Conservation (phyloP, 2,329 filamentous ascomycete species). For the Sporothrix dimorphospora region DNA sequence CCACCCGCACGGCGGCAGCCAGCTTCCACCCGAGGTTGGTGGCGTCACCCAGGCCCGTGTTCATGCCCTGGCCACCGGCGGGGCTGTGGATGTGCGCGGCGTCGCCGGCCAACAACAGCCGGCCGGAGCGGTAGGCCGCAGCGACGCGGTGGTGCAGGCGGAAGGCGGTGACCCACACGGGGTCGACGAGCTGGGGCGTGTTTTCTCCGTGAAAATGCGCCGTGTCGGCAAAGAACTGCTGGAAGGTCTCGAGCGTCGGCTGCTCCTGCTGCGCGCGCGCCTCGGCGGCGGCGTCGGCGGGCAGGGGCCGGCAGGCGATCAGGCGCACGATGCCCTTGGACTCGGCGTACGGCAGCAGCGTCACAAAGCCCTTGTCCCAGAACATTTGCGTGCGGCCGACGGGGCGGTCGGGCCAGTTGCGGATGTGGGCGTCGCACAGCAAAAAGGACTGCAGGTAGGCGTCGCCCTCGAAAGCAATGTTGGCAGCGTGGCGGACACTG, state of each 20-base stretch:
- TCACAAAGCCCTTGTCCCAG: conserved; percentile 43
- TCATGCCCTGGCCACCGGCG: conserved; percentile 61
- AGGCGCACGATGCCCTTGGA: conserved; percentile 32
- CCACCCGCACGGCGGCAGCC: conserved; percentile 41
- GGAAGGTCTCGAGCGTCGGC: conserved; percentile 24
- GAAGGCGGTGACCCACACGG: conserved; percentile 50
- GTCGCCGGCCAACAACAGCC: conserved; percentile 59
- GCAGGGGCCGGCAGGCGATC: conserved; percentile 30
- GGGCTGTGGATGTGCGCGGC: conserved; percentile 61
- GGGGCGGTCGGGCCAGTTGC: conserved; percentile 30
- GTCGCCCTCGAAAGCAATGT: conserved; percentile 48
- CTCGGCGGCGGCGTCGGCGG: background rate
- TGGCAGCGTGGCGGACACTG: conserved; percentile 45
- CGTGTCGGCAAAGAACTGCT: conserved; percentile 18
- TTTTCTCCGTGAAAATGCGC: conserved; percentile 21
- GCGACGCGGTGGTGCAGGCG: conserved; percentile 49
- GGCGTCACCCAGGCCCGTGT: conserved; percentile 58
- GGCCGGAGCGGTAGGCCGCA: conserved; percentile 48
- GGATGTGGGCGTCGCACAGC: conserved; percentile 47
- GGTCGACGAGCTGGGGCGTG: conserved; percentile 36
- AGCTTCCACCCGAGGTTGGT: conserved; percentile 61
- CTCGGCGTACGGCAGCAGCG: conserved; percentile 41
- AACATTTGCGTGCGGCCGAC: conserved; percentile 34
- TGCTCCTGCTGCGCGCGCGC: background rate
- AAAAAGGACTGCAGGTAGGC: conserved; percentile 51